Percentiles rank a stretch among this genome's conserved stretches.
Conservation (phyloP, 140 eudicot genomes). For the Stevia rebaudiana region DNA sequence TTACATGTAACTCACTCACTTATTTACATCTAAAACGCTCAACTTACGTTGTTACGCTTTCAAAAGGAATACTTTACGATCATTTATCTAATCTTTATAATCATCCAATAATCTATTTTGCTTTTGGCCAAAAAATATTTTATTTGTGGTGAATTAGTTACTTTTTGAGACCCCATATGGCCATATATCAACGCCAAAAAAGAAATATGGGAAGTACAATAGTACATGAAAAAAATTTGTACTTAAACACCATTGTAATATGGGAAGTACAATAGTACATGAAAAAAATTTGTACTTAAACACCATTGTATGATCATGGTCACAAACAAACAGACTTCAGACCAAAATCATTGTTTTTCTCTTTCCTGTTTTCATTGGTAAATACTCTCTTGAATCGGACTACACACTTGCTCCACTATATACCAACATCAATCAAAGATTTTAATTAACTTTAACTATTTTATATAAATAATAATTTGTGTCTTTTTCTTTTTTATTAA, state of each 20-base stretch:
- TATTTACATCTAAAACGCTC: too few relatives aligned
- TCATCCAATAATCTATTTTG: neutral
- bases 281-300: conserved; percentile 12
- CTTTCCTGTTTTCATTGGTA: conserved; percentile 8
- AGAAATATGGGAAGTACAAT: conserved; percentile 18
- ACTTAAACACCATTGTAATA: conserved; percentile 7
- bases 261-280: conserved; percentile 20
- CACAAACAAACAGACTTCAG: conserved; percentile 8
- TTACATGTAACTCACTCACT: too few relatives aligned
- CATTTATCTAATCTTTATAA: neutral
- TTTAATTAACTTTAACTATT: neutral
- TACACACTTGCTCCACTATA: neutral
- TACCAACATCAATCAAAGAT: neutral
- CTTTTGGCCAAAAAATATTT: neutral
- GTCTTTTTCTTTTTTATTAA: neutral
- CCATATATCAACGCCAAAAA: too few relatives aligned
- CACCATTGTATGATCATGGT: neutral
- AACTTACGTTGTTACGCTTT: too few relatives aligned
- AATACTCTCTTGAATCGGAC: neutral
- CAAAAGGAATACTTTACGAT: too few relatives aligned
- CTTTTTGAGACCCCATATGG: too few relatives aligned
- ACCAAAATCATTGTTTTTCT: conserved; percentile 6
- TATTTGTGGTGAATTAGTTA: too few relatives aligned
- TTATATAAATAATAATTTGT: neutral
- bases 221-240: conserved; percentile 7